Evolutionary conservation across 108 stramenopile species (phyloP).

Genomic region (Ochromonas danica): DNA sequence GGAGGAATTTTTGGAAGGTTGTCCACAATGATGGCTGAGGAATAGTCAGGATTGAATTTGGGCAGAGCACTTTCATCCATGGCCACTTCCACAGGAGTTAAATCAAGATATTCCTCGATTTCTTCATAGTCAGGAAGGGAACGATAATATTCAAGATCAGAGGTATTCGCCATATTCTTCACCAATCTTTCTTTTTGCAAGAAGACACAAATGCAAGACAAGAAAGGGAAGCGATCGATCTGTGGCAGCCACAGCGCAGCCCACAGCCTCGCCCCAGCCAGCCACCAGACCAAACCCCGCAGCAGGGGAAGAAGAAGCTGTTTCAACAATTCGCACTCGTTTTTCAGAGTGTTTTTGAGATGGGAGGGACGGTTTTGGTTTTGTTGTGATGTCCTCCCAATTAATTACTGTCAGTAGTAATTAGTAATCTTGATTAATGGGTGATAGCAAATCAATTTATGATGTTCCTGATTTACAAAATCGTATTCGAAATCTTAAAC

Average conservation of each 20-base stretch:
- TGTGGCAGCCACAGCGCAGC: background rate
- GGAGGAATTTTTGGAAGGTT: background rate
- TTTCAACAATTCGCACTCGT: too few species aligned
- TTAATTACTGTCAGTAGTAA: too few species aligned
- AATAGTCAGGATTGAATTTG: conserved; percentile 24
- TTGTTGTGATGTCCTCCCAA: too few species aligned
- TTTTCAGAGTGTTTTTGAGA: too few species aligned
- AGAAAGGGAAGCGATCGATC: background rate
- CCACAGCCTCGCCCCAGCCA: too few species aligned
- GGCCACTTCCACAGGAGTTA: background rate
- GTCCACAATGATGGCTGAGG: conserved; percentile 23
- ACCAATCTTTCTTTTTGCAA: background rate
- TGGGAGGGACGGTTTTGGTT: too few species aligned
- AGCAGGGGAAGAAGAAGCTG: too few species aligned
- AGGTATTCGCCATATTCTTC: background rate
- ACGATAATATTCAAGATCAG: conserved; percentile 22
- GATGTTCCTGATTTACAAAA: too few species aligned
- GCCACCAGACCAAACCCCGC: too few species aligned
- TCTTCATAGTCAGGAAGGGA: conserved; percentile 1
- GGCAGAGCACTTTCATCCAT: conserved; percentile 4
- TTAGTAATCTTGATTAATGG: too few species aligned
- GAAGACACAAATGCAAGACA: background rate
- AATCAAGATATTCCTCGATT: background rate
- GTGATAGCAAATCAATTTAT: too few species aligned
- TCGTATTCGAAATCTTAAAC: too few species aligned